Evolutionary conservation across 371 early-diverging fungal species (phyloP).

Genomic region (Mortierella sp.): DNA sequence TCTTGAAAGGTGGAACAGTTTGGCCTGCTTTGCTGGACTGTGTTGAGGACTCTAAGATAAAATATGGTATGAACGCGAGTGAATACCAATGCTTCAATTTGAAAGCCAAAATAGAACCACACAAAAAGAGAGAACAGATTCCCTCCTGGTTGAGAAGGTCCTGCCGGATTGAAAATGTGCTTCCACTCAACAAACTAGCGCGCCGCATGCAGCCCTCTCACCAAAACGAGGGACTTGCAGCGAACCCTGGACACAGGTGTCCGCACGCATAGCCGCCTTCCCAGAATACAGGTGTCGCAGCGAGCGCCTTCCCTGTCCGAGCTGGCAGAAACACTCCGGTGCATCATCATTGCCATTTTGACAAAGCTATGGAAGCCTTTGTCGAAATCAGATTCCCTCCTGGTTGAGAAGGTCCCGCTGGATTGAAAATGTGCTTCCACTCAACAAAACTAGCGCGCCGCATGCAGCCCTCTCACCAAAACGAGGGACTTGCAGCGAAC

Average conservation of each 20-base stretch:
- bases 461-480: constrained; percentile 20
- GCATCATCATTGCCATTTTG: too few species aligned
- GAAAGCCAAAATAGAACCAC: constrained; percentile 6
- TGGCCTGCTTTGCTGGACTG: too few species aligned
- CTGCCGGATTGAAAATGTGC: constrained; percentile 18
- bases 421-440: constrained; percentile 18
- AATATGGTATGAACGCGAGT: constrained; percentile 6
- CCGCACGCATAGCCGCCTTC: too few species aligned
- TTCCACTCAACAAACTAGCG: constrained; percentile 21
- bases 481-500: constrained; percentile 9
- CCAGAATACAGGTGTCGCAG: too few species aligned
- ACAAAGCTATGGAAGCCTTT: too few species aligned
- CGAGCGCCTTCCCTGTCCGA: too few species aligned
- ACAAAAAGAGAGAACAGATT: constrained; percentile 9
- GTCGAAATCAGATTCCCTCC: too few species aligned
- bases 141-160: constrained; percentile 18
- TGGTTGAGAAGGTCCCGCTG: constrained; percentile 19
- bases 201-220: constrained; percentile 18
- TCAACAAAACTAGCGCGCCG: constrained; percentile 22
- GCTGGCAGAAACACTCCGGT: too few species aligned
- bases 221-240: constrained; percentile 14
- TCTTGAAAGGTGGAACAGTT: too few species aligned
- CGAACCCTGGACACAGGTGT: too few species aligned
- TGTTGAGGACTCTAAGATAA: constrained; percentile 6
- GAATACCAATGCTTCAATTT: constrained; percentile 11